Conservation (phyloP, 805 yeast species). For the Blastobotrys parvus region DNA sequence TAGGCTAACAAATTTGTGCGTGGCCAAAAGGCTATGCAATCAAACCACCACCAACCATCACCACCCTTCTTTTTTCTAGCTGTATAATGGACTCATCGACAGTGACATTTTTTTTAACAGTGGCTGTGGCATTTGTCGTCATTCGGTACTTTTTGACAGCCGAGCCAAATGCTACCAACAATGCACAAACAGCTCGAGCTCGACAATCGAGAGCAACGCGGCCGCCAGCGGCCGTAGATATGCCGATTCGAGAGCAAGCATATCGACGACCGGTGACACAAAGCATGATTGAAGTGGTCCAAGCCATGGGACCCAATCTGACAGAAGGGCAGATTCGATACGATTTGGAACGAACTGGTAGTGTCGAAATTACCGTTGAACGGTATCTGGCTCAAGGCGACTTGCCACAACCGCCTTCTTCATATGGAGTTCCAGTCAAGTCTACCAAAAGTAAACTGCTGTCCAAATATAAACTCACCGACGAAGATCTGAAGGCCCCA, state of each 20-base stretch:
- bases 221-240: not conserved
- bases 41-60: too few relatives aligned
- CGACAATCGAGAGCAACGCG: constrained; percentile 2
- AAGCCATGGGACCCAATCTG: constrained; percentile 68
- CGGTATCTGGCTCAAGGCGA: constrained; percentile 53
- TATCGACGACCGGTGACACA: constrained; percentile 26
- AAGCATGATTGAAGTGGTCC: constrained; percentile 76
- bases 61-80: constrained; percentile 1
- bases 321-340: constrained; percentile 60
- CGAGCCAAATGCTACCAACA: not conserved
- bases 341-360: constrained; percentile 59
- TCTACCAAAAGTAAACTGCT: constrained; percentile 24
- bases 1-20: not conserved
- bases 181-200: constrained; percentile 1
- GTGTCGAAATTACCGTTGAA: constrained; percentile 74
- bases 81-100: not conserved
- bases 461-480: constrained; percentile 36
- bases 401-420: constrained; percentile 35
- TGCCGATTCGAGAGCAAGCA: too few relatives aligned
- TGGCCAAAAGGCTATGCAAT: too few relatives aligned
- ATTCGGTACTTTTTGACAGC: constrained; percentile 12
- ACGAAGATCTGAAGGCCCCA: constrained; percentile 7
- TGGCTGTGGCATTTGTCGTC: constrained; percentile 18
- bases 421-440: constrained; percentile 1
- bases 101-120: constrained; percentile 12